Evolutionary conservation across 2,329 filamentous ascomycete genomes (phyloP).

Genomic region (Alternaria arborescens): DNA sequence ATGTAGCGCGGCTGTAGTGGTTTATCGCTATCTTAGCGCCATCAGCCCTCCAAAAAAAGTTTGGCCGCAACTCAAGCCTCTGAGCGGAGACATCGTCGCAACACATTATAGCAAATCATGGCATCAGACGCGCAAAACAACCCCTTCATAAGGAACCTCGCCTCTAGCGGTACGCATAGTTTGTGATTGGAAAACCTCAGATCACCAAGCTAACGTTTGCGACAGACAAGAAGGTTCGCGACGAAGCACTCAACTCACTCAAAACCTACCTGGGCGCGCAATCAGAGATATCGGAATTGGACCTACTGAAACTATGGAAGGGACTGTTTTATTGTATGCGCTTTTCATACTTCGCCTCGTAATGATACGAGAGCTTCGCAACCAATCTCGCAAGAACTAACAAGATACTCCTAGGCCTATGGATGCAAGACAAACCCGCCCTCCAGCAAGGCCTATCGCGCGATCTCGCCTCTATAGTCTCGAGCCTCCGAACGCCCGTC

Average conservation of each 20-base stretch:
- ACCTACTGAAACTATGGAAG: constrained; percentile 91
- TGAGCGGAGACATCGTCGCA: constrained; percentile 11
- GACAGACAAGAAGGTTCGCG: constrained; percentile 79
- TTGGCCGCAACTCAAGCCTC: constrained; percentile 16
- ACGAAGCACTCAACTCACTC: constrained; percentile 78
- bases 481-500: constrained; percentile 61
- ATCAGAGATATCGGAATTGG: constrained; percentile 68
- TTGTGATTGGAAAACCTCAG: background rate
- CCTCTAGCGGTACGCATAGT: constrained; percentile 74
- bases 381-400: constrained; percentile 15
- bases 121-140: constrained; percentile 57
- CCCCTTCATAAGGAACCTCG: constrained; percentile 83
- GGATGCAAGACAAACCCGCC: constrained; percentile 91
- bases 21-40: constrained; percentile 31
- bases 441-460: constrained; percentile 84
- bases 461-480: constrained; percentile 76
- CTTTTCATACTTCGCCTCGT: background rate
- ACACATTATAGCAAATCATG: constrained; percentile 30
- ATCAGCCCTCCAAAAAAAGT: constrained; percentile 33
- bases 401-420: constrained; percentile 65
- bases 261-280: constrained; percentile 76
- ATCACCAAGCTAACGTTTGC: constrained; percentile 16
- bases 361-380: background rate
- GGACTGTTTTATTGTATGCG: constrained; percentile 82
- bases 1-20: background rate